phyloP scores from a whole-genome alignment of 805 yeast genomes.

The Nakazawaea pomicola region DNA sequence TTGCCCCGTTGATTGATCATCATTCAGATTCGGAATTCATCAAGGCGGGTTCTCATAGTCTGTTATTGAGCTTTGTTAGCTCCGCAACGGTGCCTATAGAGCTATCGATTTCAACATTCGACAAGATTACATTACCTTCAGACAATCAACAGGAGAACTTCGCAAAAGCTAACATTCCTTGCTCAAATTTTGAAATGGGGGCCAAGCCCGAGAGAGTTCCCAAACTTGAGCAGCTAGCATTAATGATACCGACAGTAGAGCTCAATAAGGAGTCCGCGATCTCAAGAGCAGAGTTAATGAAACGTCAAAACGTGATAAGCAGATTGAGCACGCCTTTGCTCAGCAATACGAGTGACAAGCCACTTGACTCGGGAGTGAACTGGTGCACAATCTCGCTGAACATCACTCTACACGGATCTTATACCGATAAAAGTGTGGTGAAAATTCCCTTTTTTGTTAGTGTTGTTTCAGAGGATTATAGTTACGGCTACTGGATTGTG shows the following conservation, averaged over 20 bases:
- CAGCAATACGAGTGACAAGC: constrained; percentile 6
- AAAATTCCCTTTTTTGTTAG: constrained; percentile 21
- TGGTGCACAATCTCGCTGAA: constrained; percentile 25
- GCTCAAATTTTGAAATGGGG: constrained; percentile 17
- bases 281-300: constrained; percentile 26
- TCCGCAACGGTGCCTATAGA: constrained; percentile 8
- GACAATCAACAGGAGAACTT: background rate
- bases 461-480: constrained; percentile 7
- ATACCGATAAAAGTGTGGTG: too few relatives aligned
- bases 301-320: constrained; percentile 14
- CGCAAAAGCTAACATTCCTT: constrained; percentile 15
- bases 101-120: constrained; percentile 15
- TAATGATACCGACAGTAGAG: constrained; percentile 25
- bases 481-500: constrained; percentile 6
- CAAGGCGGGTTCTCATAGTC: background rate
- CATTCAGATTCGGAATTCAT: too few relatives aligned
- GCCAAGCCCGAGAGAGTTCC: constrained; percentile 13
- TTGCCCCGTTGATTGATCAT: too few relatives aligned
- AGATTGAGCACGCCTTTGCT: constrained; percentile 1
- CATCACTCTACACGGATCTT: constrained; percentile 2
- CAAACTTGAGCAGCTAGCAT: constrained; percentile 14
- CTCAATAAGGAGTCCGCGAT: constrained; percentile 22
- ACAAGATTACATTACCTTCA: constrained; percentile 7
- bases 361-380: constrained; percentile 21
- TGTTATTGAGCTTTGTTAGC: constrained; percentile 17